Conservation (phyloP, 2,329 filamentous ascomycete genomes). For the Rachicladosporium sp. region DNA sequence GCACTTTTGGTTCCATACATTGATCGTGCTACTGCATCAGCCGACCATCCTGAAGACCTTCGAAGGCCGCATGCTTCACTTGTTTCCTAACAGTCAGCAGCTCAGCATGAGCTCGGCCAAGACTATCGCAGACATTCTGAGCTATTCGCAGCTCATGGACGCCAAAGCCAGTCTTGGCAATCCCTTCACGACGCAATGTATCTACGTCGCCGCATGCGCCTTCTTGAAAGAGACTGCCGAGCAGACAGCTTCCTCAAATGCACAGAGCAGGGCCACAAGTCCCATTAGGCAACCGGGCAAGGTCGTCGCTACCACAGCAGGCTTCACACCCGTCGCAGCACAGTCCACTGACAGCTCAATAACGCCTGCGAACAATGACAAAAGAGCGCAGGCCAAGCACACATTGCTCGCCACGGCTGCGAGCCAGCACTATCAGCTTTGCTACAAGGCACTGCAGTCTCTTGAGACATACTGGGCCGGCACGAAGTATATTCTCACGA, state of each 20-base stretch:
- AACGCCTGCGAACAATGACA: conserved; percentile 7
- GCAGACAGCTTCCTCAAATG: conserved; percentile 50
- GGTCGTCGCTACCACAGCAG: conserved; percentile 22
- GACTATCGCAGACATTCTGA: conserved; percentile 78
- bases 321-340: conserved; percentile 29
- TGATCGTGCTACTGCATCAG: conserved; percentile 75
- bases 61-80: conserved; percentile 53
- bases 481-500: conserved; percentile 74
- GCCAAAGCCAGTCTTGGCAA: conserved; percentile 78
- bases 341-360: conserved; percentile 1
- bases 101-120: conserved; percentile 79
- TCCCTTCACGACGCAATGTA: conserved; percentile 76
- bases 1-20: conserved; percentile 79
- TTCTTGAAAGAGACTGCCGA: conserved; percentile 74
- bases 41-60: conserved; percentile 73
- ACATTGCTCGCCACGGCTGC: conserved; percentile 67
- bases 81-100: conserved; percentile 70
- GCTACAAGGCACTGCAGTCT: conserved; percentile 70
- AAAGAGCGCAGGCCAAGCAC: conserved; percentile 48
- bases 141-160: conserved; percentile 76
- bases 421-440: conserved; percentile 76
- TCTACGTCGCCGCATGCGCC: conserved; percentile 81
- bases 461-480: conserved; percentile 77
- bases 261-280: conserved; percentile 41
- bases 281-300: conserved; percentile 22